phyloP scores from a whole-genome alignment of 108 stramenopile species.

The Skeletonema costatum region DNA sequence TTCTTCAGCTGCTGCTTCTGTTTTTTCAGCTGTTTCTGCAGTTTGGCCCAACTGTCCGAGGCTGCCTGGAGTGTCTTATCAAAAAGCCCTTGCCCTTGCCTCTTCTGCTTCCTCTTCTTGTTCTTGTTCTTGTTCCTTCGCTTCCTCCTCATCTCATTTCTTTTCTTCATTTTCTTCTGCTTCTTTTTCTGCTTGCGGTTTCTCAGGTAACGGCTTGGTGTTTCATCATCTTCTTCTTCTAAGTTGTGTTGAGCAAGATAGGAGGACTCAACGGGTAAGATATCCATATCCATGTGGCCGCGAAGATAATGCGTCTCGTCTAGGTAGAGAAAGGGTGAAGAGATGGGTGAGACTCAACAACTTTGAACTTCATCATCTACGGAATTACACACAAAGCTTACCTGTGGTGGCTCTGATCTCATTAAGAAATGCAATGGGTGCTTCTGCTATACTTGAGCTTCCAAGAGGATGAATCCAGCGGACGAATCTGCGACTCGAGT shows the following conservation, averaged over 20 bases:
- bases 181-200: not conserved
- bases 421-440: not conserved
- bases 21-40: too few species aligned
- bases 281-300: not conserved
- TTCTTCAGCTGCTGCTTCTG: too few species aligned
- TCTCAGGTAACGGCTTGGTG: not conserved
- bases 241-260: not conserved
- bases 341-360: not conserved
- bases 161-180: too few species aligned
- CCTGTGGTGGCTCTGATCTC: not conserved
- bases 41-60: too few species aligned
- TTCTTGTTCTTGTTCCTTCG: not conserved
- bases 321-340: not conserved
- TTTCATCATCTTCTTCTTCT: not conserved
- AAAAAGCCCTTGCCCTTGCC: too few species aligned
- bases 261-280: not conserved
- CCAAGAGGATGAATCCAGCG: not conserved
- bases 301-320: not conserved
- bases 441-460: not conserved
- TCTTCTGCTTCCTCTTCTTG: not conserved
- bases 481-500: not conserved
- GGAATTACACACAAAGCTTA: not conserved
- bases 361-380: not conserved
- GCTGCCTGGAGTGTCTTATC: too few species aligned
- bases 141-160: not conserved